Conservation (phyloP, 306 rosid species). For the Lablab purpureus region DNA sequence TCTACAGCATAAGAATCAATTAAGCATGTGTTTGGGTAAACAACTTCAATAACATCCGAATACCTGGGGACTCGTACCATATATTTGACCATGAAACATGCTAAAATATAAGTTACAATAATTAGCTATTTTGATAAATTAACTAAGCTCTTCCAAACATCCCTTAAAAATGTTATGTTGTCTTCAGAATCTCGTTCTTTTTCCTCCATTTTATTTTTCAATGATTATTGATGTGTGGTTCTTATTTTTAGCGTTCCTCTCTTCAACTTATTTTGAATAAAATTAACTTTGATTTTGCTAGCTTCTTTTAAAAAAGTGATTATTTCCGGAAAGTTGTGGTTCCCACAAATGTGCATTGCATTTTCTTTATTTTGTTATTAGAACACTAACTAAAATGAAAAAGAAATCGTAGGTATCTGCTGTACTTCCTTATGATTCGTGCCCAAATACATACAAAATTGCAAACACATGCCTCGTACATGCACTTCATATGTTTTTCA, state of each 20-base stretch:
- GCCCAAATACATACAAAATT: slow-evolving; percentile 28
- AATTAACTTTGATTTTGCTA: slow-evolving; percentile 1
- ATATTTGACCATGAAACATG: neutral
- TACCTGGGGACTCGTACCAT: neutral
- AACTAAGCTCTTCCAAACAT: neutral
- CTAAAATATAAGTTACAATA: neutral
- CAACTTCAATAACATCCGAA: neutral
- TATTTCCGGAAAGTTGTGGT: neutral
- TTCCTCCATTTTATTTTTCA: neutral
- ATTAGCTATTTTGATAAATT: neutral
- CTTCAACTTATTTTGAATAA: neutral
- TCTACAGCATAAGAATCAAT: slow-evolving; percentile 22
- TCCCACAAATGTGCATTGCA: neutral
- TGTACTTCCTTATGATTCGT: slow-evolving; percentile 13
- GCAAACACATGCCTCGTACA: slow-evolving; percentile 26
- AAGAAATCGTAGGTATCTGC: slow-evolving; percentile 12
- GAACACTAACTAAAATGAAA: slow-evolving; percentile 8
- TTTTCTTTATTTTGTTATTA: neutral
- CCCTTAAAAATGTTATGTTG: slow-evolving; percentile 4
- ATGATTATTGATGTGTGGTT: neutral
- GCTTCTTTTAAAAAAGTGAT: neutral
- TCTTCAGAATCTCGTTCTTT: slow-evolving; percentile 9
- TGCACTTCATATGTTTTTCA: slow-evolving; percentile 32
- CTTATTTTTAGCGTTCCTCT: neutral
- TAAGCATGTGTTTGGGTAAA: neutral